Base-by-base conservation (phyloP, 2,329 filamentous ascomycete species). In the Fusarium sp. region DNA sequence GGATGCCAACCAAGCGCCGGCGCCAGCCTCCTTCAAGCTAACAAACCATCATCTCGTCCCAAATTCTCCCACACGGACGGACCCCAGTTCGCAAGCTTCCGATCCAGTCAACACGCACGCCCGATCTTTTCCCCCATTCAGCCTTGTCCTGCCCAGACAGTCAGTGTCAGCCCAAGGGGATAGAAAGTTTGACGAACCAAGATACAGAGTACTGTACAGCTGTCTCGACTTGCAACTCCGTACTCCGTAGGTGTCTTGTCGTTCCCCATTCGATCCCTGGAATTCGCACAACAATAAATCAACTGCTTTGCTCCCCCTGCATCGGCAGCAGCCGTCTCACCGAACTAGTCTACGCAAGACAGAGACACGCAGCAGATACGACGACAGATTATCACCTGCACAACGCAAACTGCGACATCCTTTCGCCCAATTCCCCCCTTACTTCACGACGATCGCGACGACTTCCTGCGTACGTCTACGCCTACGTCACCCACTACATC, bases 311-410 rank as follows among this genome's bases (percentile, higher is more conserved):
- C 62, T 66, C 66, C 77, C 75, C 77, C 77, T 78, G 77, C 74
- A 68, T 78, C 73, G 72, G 72, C 67, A 65, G 64, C 52, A 70
- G 64, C 72, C 66, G 68, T 69, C 70, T 74, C 65, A 74, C 70
- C 73, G 71, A 73, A 66, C 60, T 70, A 65, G 65, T 63, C 68
- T 70, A 67, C 75, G 71, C 75, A 75, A 62, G 63, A 72, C 62
- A 77, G 73, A 77, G 73, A 75, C 76, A 78, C 76, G 73, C 73
- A 78, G 62, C 66, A 68, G 56, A 68, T 64, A 69, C 75, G 54
- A 68, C 67, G 57, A 73, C 58, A 34, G 54, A 54, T 62, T 58
- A 45, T 54, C 24, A 70, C 39, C 44, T 57, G n/a, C 62, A 62
- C 66, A 66, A 63, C 65, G 65, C 61, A 74, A 68, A 64, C 61